These are phyloP conservation scores for Stevia rebaudiana DNA, from an alignment of 140 eudicot species.

Conservation along the genomic window DNA sequence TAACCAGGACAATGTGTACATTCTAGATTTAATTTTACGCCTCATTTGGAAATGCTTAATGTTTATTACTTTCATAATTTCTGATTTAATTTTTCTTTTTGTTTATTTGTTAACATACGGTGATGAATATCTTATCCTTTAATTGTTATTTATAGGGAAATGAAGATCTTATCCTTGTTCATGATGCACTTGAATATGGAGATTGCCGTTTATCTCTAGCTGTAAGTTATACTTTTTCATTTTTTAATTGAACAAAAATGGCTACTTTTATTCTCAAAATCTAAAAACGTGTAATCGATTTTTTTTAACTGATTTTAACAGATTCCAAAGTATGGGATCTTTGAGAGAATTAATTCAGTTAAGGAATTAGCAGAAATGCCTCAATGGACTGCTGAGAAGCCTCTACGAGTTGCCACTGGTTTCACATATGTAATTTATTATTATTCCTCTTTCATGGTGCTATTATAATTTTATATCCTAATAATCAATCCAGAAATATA, in stretches of 20 bases:
- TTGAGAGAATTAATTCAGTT: slow-evolving; percentile 84
- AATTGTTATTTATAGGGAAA: slow-evolving; percentile 47
- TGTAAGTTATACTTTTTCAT: slow-evolving; percentile 39
- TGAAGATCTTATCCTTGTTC: slow-evolving; percentile 83
- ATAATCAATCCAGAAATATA: not conserved
- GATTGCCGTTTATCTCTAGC: slow-evolving; percentile 92
- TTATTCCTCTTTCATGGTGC: not conserved
- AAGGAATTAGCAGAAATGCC: slow-evolving; percentile 89
- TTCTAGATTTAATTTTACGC: not conserved
- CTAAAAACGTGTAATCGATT: not conserved
- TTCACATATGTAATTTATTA: slow-evolving; percentile 64
- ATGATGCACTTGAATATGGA: slow-evolving; percentile 87
- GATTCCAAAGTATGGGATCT: slow-evolving; percentile 96
- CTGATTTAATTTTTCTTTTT: not conserved
- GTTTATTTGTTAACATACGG: too few species aligned
- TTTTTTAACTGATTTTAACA: slow-evolving; percentile 15
- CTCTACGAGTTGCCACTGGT: slow-evolving; percentile 95
- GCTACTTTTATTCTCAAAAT: not conserved
- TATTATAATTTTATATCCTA: not conserved
- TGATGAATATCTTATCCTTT: too few species aligned
- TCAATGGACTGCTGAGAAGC: slow-evolving; percentile 94
- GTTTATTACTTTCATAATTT: not conserved
- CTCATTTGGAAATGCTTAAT: not conserved
- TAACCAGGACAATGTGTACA: not conserved
- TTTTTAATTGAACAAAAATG: not conserved